Base-by-base conservation (phyloP, 192 early-diverging fungal genomes). In the Coemansia erecta region DNA sequence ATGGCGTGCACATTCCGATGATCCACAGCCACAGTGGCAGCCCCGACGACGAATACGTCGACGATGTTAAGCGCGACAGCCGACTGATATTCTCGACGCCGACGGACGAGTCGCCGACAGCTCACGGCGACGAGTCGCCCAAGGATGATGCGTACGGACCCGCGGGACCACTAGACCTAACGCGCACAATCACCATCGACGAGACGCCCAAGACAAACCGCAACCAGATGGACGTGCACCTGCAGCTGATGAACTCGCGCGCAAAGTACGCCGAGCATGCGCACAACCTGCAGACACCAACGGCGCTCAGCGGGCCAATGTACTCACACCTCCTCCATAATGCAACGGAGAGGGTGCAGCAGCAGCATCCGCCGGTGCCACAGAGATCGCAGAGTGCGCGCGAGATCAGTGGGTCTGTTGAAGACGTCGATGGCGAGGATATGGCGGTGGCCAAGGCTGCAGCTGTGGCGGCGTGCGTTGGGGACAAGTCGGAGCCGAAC, bases 221-320 rank as follows among this genome's bases (percentile, higher is more conserved):
- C 11, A 63, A 80, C 44, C 61, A 80, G 37, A 80, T 80, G 68
- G 77, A 80, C 50, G 70, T 80, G n/a, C 77, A 80, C 39, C 68
- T 72, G 40, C 65, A 63, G 41, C 52, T 68, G 11, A 52, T 21
- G 3, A 53, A 56, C 33, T 53, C 58, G 12, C 64, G 63, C 17
- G 33, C 24, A 17, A 68, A 77, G 41, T 68, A 64, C 62, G 55
- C 51, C 21, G 63, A 70, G 57, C 68, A 77, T 28, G 55, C 63
- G 18, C 69, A 68, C 41, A 67, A 47, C 44, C 46, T 63, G 53
- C 62, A 67, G 40, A 47, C 58, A 8, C 75, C 75, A 0, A 49
- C 65, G 3, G 63, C 65, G 1, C 51, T 72, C 10, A 58, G 53
- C 11, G 63, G 61, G 7, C 66, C 75, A 13, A 59, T 54, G 8